A percentile compares a stretch with the other conserved stretches of the same genome.
These are phyloP conservation scores for Fusarium sp. DNA, from an alignment of 2,329 filamentous ascomycete species.

Conservation along the genomic window DNA sequence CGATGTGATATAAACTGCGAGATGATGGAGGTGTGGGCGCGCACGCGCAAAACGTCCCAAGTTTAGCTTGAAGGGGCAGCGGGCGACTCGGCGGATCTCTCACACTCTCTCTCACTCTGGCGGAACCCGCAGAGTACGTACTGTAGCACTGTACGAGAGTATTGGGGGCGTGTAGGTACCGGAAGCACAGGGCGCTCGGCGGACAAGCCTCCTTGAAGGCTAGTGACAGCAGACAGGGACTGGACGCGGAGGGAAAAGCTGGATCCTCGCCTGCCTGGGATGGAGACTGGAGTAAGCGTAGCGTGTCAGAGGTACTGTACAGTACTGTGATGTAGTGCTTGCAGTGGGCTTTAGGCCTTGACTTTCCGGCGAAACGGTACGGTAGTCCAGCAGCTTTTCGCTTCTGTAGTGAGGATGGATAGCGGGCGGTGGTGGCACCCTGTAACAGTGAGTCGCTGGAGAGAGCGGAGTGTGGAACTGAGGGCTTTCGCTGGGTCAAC, in stretches of 20 bases:
- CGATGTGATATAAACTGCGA: conserved; percentile 44
- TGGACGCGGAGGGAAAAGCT: conserved; percentile 36
- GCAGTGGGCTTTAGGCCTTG: conserved; percentile 22
- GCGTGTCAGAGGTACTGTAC: conserved; percentile 23
- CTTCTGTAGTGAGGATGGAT: background rate
- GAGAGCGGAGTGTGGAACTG: conserved; percentile 39
- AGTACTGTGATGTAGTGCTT: conserved; percentile 19
- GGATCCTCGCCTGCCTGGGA: conserved; percentile 34
- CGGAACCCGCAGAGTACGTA: conserved; percentile 29
- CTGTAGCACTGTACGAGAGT: conserved; percentile 16
- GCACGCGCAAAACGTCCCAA: conserved; percentile 44
- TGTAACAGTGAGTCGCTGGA: conserved; percentile 29
- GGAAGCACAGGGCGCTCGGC: conserved; percentile 35
- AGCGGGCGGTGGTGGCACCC: conserved; percentile 13
- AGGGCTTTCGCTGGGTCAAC: conserved; percentile 44
- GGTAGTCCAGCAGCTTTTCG: conserved; percentile 7
- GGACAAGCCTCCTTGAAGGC: conserved; percentile 35
- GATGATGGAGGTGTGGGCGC: conserved; percentile 45
- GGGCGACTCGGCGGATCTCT: conserved; percentile 40
- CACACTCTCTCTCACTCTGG: conserved; percentile 34
- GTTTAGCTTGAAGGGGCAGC: conserved; percentile 41
- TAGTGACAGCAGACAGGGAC: conserved; percentile 41
- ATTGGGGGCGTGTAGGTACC: conserved; percentile 36
- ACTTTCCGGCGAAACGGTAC: background rate
- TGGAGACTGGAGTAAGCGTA: conserved; percentile 35